Conservation (phyloP, 2,329 filamentous ascomycete species). For the Cladophialophora exuberans region DNA sequence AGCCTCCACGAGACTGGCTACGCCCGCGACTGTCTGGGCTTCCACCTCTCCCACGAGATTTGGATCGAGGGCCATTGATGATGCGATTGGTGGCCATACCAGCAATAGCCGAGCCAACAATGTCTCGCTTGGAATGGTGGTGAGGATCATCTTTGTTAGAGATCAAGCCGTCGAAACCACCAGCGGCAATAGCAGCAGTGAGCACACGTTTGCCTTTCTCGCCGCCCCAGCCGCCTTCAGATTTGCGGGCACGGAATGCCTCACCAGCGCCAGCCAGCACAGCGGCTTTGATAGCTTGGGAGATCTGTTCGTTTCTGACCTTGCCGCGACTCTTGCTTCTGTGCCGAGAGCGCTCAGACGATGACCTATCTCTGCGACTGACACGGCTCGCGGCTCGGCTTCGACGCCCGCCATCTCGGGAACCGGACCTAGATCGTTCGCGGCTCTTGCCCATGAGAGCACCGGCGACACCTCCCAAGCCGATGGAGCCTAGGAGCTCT, state of each 20-base stretch:
- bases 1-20: slow-evolving; percentile 48
- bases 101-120: slow-evolving; percentile 84
- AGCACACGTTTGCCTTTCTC: slow-evolving; percentile 90
- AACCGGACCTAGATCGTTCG: slow-evolving; percentile 65
- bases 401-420: slow-evolving; percentile 57
- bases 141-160: slow-evolving; percentile 61
- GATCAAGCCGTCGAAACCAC: slow-evolving; percentile 77
- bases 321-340: slow-evolving; percentile 49
- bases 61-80: slow-evolving; percentile 78
- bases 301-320: slow-evolving; percentile 61
- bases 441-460: slow-evolving; percentile 59
- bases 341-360: slow-evolving; percentile 57
- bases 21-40: slow-evolving; percentile 36
- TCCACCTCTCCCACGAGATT: slow-evolving; percentile 51
- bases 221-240: slow-evolving; percentile 85
- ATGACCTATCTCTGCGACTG: slow-evolving; percentile 42
- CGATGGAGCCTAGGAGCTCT: slow-evolving; percentile 58
- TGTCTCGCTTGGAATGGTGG: slow-evolving; percentile 76
- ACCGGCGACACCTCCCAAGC: slow-evolving; percentile 58
- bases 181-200: slow-evolving; percentile 83
- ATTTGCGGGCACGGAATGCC: slow-evolving; percentile 86
- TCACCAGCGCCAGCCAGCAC: slow-evolving; percentile 88
- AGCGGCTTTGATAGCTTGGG: slow-evolving; percentile 89
- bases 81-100: slow-evolving; percentile 84
- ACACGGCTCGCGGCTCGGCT: slow-evolving; percentile 51